phyloP scores from a whole-genome alignment of 768 basidiomycete species.

The Hygrophorus russula region DNA sequence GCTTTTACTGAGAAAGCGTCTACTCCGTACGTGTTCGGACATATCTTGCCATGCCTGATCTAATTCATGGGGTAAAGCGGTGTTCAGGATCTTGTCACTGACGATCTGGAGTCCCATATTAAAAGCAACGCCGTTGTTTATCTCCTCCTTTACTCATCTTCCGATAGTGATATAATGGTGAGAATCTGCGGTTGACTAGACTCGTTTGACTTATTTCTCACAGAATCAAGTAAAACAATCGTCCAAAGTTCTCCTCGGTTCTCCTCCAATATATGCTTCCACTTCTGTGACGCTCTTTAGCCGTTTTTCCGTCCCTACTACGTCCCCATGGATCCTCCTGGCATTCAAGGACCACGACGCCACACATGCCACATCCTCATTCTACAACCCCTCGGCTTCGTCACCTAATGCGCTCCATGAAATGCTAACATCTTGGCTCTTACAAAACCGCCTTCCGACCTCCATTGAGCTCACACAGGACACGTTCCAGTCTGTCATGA shows the following conservation, averaged over 20 bases:
- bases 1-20: conserved; percentile 69
- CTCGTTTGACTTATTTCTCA: not conserved
- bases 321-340: conserved; percentile 51
- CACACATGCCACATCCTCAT: conserved; percentile 31
- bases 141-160: conserved; percentile 37
- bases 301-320: conserved; percentile 24
- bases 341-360: conserved; percentile 52
- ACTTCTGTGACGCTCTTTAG: conserved; percentile 24
- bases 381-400: conserved; percentile 19
- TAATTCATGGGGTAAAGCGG: conserved; percentile 18
- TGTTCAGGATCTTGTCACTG: conserved; percentile 25
- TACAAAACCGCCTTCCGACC: conserved; percentile 61
- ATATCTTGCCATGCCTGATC: not conserved
- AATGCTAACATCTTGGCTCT: conserved; percentile 45
- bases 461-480: conserved; percentile 64
- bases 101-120: conserved; percentile 29
- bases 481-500: conserved; percentile 82
- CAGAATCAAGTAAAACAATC: conserved; percentile 26
- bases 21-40: conserved; percentile 52
- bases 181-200: conserved; percentile 5
- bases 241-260: conserved; percentile 28
- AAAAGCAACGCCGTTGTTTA: conserved; percentile 36
- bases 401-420: conserved; percentile 13
- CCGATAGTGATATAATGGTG: conserved; percentile 25
- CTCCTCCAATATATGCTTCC: conserved; percentile 32